Evolutionary conservation across 345 rosid species (phyloP).

Genomic region (Pistacia integerrima): DNA sequence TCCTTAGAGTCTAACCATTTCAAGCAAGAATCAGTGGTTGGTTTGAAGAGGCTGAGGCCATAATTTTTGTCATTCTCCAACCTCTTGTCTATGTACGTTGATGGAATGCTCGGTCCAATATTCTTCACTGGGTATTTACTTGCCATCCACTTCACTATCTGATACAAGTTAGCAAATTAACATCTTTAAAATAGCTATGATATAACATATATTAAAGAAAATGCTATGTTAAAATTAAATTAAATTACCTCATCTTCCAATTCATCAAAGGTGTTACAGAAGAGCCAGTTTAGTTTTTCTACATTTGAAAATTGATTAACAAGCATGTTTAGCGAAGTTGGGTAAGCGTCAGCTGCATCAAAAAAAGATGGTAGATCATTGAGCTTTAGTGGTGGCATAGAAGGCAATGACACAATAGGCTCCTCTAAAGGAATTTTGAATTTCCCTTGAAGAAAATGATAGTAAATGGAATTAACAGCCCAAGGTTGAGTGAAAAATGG

Average conservation of each 20-base stretch:
- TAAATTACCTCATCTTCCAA: constrained; percentile 50
- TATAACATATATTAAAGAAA: too few species aligned
- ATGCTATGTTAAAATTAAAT: too few species aligned
- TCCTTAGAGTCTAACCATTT: constrained; percentile 48
- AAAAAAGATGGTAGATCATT: constrained; percentile 50
- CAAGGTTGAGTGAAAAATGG: constrained; percentile 34
- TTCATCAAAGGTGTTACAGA: constrained; percentile 42
- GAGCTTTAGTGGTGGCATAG: constrained; percentile 28
- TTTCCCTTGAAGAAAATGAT: constrained; percentile 17
- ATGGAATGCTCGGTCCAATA: constrained; percentile 43
- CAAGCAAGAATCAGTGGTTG: constrained; percentile 31
- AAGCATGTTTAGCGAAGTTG: constrained; percentile 12
- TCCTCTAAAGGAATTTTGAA: background rate
- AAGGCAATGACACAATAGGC: constrained; percentile 8
- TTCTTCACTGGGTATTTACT: constrained; percentile 21
- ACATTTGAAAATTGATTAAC: constrained; percentile 40
- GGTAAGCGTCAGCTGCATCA: constrained; percentile 27
- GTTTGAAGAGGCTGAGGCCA: constrained; percentile 34
- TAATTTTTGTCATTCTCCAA: constrained; percentile 32
- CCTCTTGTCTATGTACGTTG: constrained; percentile 37
- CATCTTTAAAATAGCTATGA: background rate
- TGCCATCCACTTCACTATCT: constrained; percentile 35
- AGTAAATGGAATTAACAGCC: constrained; percentile 18
- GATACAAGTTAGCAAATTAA: background rate
- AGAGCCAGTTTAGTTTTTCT: constrained; percentile 32